phyloP scores from a whole-genome alignment of 2,329 filamentous ascomycete species.

The Colletotrichum paranaense region DNA sequence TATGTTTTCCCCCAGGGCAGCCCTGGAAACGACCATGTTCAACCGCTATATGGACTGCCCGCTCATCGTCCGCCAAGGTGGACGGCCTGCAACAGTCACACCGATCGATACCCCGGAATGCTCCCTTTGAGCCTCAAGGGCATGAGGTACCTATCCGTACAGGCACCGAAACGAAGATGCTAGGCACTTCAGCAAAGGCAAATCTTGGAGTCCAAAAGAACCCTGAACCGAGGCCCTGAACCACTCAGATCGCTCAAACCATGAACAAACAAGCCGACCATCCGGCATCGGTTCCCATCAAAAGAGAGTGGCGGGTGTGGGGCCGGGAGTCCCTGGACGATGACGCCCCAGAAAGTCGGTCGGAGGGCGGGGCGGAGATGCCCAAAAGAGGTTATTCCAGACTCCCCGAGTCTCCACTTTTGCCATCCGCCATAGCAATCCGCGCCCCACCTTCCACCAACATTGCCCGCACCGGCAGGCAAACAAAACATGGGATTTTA shows the following conservation, averaged over 20 bases:
- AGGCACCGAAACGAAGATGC: too few species aligned
- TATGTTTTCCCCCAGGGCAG: neutral
- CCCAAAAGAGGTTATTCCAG: constrained; percentile 29
- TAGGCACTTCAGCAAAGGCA: neutral
- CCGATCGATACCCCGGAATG: neutral
- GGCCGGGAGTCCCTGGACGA: neutral
- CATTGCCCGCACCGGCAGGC: constrained; percentile 23
- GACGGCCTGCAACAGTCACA: neutral
- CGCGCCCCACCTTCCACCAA: neutral
- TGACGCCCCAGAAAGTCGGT: constrained; percentile 15
- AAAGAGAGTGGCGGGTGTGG: neutral
- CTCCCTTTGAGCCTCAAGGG: neutral
- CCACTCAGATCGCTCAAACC: neutral
- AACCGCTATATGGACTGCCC: neutral
- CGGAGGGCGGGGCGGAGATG: constrained; percentile 33
- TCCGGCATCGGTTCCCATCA: neutral
- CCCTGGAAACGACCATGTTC: neutral
- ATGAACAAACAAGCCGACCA: neutral
- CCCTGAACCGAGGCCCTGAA: neutral
- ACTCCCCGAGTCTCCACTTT: neutral
- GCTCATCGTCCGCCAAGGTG: neutral
- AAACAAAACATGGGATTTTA: neutral
- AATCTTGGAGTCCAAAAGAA: neutral
- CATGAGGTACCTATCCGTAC: too few species aligned
- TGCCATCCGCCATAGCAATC: constrained; percentile 5